These are phyloP conservation scores for Dryas drummondii DNA, from an alignment of 306 rosid genomes.

Conservation along the genomic window DNA sequence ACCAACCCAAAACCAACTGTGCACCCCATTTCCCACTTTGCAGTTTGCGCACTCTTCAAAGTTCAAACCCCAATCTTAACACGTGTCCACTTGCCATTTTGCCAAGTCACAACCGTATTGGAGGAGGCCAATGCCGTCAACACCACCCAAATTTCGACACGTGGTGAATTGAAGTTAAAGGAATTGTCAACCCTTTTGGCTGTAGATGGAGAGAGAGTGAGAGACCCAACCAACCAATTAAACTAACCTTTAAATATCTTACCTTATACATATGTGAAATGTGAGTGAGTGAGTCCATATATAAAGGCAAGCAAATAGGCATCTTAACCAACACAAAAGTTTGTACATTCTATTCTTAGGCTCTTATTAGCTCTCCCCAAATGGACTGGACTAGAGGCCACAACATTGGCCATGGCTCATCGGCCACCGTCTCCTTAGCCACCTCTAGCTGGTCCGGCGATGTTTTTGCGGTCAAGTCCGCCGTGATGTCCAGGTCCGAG, in stretches of 20 bases:
- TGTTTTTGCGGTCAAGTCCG: conserved; percentile 69
- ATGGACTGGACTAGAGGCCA: conserved; percentile 84
- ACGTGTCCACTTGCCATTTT: conserved; percentile 34
- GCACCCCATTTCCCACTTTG: background rate
- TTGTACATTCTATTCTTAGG: background rate
- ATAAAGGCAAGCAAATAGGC: conserved; percentile 2
- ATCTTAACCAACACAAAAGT: conserved; percentile 2
- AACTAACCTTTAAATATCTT: conserved; percentile 28
- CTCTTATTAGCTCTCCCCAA: conserved; percentile 21
- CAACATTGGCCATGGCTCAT: conserved; percentile 71
- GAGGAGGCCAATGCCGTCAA: conserved; percentile 20
- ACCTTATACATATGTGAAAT: background rate
- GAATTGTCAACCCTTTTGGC: conserved; percentile 44
- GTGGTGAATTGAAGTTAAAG: conserved; percentile 37
- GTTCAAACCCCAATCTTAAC: conserved; percentile 17
- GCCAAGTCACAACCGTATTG: conserved; percentile 21
- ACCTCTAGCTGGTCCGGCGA: conserved; percentile 25
- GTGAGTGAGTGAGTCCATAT: conserved; percentile 2
- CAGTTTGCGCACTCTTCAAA: conserved; percentile 14
- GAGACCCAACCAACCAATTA: conserved; percentile 62
- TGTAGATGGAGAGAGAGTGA: conserved; percentile 16
- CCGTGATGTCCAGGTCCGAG: conserved; percentile 48
- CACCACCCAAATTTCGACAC: conserved; percentile 48
- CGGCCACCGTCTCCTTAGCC: conserved; percentile 76
- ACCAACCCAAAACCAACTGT: conserved; percentile 31